Evolutionary conservation across 129 eudicot species (phyloP).

Genomic region (Flaveria linearis): DNA sequence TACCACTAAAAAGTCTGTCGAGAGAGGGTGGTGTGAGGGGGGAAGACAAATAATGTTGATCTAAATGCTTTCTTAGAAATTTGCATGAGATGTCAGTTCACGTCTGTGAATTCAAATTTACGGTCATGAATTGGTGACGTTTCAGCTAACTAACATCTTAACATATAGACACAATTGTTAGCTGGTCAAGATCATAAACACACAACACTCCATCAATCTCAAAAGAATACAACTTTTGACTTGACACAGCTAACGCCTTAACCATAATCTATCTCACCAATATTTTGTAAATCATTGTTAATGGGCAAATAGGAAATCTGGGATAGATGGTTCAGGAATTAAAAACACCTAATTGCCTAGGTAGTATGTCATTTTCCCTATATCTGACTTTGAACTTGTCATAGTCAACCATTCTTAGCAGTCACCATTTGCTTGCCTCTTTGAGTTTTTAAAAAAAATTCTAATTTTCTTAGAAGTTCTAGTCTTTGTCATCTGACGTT

Average conservation of each 20-base stretch:
- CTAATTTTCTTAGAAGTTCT: background rate
- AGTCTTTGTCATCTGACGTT: slow-evolving; percentile 4
- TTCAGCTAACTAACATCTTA: background rate
- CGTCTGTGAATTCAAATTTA: background rate
- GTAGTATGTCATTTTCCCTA: background rate
- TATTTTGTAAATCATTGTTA: background rate
- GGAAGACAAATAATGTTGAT: no score
- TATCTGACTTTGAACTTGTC: slow-evolving; percentile 10
- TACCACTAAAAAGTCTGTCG: background rate
- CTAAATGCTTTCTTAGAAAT: background rate
- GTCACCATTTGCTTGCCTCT: slow-evolving; percentile 13
- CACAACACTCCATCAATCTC: background rate
- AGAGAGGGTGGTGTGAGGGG: background rate
- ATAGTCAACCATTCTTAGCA: background rate
- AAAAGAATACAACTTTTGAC: background rate
- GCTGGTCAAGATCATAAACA: background rate
- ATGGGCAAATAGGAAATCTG: background rate
- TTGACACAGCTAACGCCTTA: background rate
- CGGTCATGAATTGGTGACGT: background rate
- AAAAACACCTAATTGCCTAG: background rate
- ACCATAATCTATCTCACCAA: background rate
- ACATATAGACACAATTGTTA: background rate
- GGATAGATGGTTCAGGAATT: background rate
- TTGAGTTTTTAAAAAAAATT: background rate
- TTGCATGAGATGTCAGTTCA: background rate